Evolutionary conservation across 768 basidiomycete species (phyloP).

Genomic region (Leccinum incarnatum): DNA sequence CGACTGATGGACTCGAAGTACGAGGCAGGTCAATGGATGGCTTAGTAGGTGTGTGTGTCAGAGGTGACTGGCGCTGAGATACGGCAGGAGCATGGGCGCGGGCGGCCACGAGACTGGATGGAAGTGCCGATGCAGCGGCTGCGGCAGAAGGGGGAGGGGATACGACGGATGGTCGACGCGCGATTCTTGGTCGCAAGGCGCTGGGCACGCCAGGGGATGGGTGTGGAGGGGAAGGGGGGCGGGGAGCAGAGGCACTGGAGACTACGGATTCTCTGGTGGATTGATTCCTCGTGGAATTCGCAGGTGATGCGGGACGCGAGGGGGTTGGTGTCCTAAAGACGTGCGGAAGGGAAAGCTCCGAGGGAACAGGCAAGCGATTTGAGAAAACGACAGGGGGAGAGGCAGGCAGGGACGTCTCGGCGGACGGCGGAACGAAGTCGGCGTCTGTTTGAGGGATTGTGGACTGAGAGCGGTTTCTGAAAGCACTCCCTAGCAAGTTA

Average conservation of each 20-base stretch:
- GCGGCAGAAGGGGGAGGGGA: constrained; percentile 34
- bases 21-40: constrained; percentile 21
- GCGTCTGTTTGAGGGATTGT: constrained; percentile 16
- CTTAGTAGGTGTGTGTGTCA: constrained; percentile 11
- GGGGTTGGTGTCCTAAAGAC: constrained; percentile 24
- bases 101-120: constrained; percentile 26
- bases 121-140: constrained; percentile 14
- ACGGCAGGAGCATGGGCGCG: constrained; percentile 22
- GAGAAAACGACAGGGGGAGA: constrained; percentile 4
- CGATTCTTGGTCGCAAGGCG: constrained; percentile 35
- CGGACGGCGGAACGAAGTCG: constrained; percentile 2
- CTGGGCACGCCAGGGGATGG: constrained; percentile 27
- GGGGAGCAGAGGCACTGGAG: constrained; percentile 16
- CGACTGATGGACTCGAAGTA: constrained; percentile 19
- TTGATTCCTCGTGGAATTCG: constrained; percentile 26
- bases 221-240: constrained; percentile 25
- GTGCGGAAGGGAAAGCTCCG: constrained; percentile 25
- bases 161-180: constrained; percentile 46
- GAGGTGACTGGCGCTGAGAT: constrained; percentile 21
- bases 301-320: constrained; percentile 43
- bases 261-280: constrained; percentile 24
- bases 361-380: constrained; percentile 6
- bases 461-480: constrained; percentile 6
- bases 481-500: constrained; percentile 20
- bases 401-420: constrained; percentile 1